These are phyloP conservation scores for Urochloa ruziziensis DNA, from an alignment of 176 grass and related monocot genomes.

Conservation along the genomic window DNA sequence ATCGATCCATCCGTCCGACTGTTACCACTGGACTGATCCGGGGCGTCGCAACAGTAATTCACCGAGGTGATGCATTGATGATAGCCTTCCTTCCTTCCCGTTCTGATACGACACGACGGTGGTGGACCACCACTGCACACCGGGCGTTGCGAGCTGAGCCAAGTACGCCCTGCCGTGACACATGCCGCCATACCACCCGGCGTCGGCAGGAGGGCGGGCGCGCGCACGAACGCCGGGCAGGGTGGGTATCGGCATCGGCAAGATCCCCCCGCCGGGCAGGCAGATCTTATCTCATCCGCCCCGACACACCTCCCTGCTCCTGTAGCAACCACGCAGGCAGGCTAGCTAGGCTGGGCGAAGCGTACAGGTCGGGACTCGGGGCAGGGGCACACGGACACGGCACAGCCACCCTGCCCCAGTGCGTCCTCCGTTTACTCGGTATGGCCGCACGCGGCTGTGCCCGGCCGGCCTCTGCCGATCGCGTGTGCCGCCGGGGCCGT, in stretches of 20 bases:
- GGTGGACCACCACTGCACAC: too few relatives aligned
- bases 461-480: neutral
- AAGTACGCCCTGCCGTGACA: constrained; percentile 11
- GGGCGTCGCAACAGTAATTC: neutral
- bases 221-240: neutral
- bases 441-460: neutral
- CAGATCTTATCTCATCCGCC: constrained; percentile 26
- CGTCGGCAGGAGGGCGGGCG: neutral
- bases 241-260: too few relatives aligned
- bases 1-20: neutral
- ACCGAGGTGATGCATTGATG: neutral
- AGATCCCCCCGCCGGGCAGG: neutral
- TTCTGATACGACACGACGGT: too few relatives aligned
- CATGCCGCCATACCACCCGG: constrained; percentile 20
- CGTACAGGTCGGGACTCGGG: neutral
- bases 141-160: too few relatives aligned
- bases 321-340: neutral
- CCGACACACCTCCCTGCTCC: neutral
- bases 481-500: constrained; percentile 3
- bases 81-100: too few relatives aligned
- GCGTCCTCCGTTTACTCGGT: constrained; percentile 14
- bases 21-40: neutral
- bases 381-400: neutral
- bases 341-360: neutral
- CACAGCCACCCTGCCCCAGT: neutral